A percentile compares a stretch with the other conserved stretches of the same genome.
These are phyloP conservation scores for Warburgia ugandensis DNA, from an alignment of 164 flowering plant species.

Conservation along the genomic window DNA sequence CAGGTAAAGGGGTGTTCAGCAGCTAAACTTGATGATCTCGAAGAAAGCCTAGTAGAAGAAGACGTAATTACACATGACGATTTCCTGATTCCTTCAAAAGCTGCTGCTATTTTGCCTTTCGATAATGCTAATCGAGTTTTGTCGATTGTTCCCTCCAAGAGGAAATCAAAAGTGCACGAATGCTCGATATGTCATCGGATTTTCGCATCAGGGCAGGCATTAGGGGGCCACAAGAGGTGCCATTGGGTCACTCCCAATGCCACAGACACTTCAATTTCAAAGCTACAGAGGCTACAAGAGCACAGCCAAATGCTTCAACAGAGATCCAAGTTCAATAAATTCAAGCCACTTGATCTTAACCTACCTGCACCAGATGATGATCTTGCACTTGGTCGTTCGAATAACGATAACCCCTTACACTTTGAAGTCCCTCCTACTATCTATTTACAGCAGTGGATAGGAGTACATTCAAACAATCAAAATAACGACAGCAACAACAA, in stretches of 20 bases:
- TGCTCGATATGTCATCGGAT: conserved; percentile 81
- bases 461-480: conserved; percentile 11
- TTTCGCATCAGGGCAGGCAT: conserved; percentile 80
- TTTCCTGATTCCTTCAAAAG: conserved; percentile 21
- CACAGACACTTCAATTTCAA: conserved; percentile 29
- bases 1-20: conserved; percentile 96
- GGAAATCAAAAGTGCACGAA: conserved; percentile 74
- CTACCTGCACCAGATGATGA: conserved; percentile 47
- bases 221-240: conserved; percentile 96
- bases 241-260: conserved; percentile 85
- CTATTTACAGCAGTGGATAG: conserved; percentile 41
- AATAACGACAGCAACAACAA: conserved; percentile 4
- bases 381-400: conserved; percentile 9
- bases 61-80: conserved; percentile 56
- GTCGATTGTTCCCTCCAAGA: conserved; percentile 24
- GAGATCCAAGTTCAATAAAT: conserved; percentile 17
- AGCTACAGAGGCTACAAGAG: conserved; percentile 26
- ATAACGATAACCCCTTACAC: conserved; percentile 20
- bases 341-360: conserved; percentile 61
- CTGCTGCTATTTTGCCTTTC: conserved; percentile 15
- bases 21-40: conserved; percentile 42
- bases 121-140: conserved; percentile 16
- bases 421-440: conserved; percentile 45
- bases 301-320: conserved; percentile 14
- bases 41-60: conserved; percentile 34